These are phyloP conservation scores for Talaromyces sp. DNA, from an alignment of 2,329 filamentous ascomycete genomes.

Conservation along the genomic window DNA sequence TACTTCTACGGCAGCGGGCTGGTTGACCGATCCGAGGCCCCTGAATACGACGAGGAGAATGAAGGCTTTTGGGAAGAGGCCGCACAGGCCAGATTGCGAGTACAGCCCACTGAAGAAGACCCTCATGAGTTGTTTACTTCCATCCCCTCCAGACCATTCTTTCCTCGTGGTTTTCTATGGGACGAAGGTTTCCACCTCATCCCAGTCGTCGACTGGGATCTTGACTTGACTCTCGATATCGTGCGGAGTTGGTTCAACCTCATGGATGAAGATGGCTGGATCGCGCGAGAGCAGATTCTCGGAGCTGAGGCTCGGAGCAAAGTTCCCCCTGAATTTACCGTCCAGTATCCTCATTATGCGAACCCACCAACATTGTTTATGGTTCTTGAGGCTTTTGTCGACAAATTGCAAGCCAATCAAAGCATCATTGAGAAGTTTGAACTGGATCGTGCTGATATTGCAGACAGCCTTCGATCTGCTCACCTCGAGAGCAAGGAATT, in stretches of 20 bases:
- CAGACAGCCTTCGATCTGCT: constrained; percentile 56
- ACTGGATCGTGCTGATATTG: constrained; percentile 25
- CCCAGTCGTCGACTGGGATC: constrained; percentile 89
- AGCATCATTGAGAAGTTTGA: constrained; percentile 26
- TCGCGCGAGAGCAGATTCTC: constrained; percentile 91
- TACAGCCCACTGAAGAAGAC: constrained; percentile 67
- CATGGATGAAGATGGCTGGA: constrained; percentile 97
- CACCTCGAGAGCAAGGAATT: constrained; percentile 65
- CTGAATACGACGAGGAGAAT: constrained; percentile 90
- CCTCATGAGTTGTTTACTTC: constrained; percentile 87
- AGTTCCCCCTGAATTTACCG: constrained; percentile 86
- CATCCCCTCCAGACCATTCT: constrained; percentile 90
- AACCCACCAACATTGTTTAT: constrained; percentile 95
- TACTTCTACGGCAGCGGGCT: constrained; percentile 89
- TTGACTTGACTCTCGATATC: constrained; percentile 80
- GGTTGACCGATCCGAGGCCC: constrained; percentile 85
- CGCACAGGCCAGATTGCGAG: constrained; percentile 69
- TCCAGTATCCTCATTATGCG: constrained; percentile 95
- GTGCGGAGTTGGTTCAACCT: constrained; percentile 93
- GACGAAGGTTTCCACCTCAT: constrained; percentile 96
- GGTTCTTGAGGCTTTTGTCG: constrained; percentile 77
- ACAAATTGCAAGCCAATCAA: constrained; percentile 61
- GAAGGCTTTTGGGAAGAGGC: constrained; percentile 95
- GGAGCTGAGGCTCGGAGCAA: constrained; percentile 90
- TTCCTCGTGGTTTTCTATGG: constrained; percentile 94